These are phyloP conservation scores for Cystofilobasidium capitatum DNA, from an alignment of 768 basidiomycete genomes.

Conservation along the genomic window DNA sequence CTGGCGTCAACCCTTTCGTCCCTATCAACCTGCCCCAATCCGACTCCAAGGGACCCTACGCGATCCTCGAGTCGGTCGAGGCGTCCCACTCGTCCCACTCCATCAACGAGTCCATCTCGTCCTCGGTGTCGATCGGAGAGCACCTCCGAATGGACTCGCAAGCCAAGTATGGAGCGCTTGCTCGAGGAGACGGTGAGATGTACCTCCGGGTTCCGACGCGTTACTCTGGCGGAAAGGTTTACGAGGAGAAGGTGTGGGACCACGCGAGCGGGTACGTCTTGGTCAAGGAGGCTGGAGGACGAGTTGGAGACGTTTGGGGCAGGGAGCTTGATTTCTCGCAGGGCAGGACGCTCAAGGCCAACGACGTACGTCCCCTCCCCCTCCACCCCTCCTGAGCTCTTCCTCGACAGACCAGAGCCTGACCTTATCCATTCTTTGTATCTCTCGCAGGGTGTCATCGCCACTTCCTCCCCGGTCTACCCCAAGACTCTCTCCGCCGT, in stretches of 20 bases:
- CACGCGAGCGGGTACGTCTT: slow-evolving; percentile 80
- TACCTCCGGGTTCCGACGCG: slow-evolving; percentile 48
- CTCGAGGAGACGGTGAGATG: slow-evolving; percentile 68
- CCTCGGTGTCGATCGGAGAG: slow-evolving; percentile 35
- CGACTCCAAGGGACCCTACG: slow-evolving; percentile 37
- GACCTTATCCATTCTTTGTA: not conserved
- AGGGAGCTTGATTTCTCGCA: slow-evolving; percentile 70
- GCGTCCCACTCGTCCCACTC: slow-evolving; percentile 82
- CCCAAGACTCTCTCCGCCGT: slow-evolving; percentile 12
- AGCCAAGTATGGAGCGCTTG: slow-evolving; percentile 83
- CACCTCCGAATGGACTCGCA: slow-evolving; percentile 87
- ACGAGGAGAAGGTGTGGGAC: slow-evolving; percentile 97
- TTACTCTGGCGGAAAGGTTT: slow-evolving; percentile 48
- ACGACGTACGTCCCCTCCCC: slow-evolving; percentile 46
- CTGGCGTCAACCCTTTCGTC: slow-evolving; percentile 20
- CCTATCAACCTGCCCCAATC: slow-evolving; percentile 51
- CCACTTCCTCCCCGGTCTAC: slow-evolving; percentile 15
- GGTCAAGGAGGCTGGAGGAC: slow-evolving; percentile 77
- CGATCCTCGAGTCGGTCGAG: slow-evolving; percentile 85
- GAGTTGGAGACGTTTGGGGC: slow-evolving; percentile 77
- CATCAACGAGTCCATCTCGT: slow-evolving; percentile 64
- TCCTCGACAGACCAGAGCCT: not conserved
- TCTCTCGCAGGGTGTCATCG: slow-evolving; percentile 21
- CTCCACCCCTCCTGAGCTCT: not conserved
- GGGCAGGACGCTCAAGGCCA: slow-evolving; percentile 73